A percentile compares a stretch with the other conserved stretches of the same genome.
Evolutionary conservation across 2,329 filamentous ascomycete species (phyloP).

Genomic region (Fusarium circinatum): DNA sequence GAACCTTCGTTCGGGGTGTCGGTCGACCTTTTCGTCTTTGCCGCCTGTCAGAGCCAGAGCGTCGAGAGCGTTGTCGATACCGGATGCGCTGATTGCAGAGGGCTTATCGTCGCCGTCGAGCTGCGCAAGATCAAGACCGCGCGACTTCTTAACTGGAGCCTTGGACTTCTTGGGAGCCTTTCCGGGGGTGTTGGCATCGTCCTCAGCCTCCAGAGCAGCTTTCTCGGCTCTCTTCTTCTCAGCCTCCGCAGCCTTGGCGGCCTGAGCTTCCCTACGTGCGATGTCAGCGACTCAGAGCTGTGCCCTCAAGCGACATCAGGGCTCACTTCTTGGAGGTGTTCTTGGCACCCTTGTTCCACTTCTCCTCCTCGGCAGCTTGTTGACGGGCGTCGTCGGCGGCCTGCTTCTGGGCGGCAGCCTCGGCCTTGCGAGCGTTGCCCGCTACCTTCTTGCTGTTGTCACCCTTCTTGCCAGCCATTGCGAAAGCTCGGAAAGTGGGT

Average conservation of each 20-base stretch:
- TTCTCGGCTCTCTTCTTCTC: conserved; percentile 94
- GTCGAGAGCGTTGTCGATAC: conserved; percentile 94
- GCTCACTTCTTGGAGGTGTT: conserved; percentile 86
- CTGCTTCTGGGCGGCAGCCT: conserved; percentile 82
- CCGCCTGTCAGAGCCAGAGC: conserved; percentile 75
- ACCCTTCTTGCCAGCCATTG: conserved; percentile 79
- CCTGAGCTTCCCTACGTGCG: conserved; percentile 50
- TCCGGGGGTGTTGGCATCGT: conserved; percentile 74
- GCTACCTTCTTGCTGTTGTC: conserved; percentile 90
- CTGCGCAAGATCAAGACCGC: conserved; percentile 78
- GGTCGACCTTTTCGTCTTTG: conserved; percentile 78
- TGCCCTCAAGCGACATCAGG: background rate
- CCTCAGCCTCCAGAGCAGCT: conserved; percentile 82
- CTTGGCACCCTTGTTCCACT: conserved; percentile 91
- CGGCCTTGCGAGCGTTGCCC: conserved; percentile 92
- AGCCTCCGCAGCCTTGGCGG: conserved; percentile 80
- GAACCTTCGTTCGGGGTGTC: conserved; percentile 87
- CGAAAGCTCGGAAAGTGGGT: conserved; percentile 26
- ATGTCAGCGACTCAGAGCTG: conserved; percentile 17
- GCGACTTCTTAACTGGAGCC: conserved; percentile 73
- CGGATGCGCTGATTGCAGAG: conserved; percentile 77
- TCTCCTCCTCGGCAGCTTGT: conserved; percentile 73
- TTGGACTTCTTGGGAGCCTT: conserved; percentile 75
- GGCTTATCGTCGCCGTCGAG: conserved; percentile 73
- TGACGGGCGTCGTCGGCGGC: conserved; percentile 75